phyloP scores from a whole-genome alignment of 169 alveolate species.

The Plasmodium gaboni region DNA sequence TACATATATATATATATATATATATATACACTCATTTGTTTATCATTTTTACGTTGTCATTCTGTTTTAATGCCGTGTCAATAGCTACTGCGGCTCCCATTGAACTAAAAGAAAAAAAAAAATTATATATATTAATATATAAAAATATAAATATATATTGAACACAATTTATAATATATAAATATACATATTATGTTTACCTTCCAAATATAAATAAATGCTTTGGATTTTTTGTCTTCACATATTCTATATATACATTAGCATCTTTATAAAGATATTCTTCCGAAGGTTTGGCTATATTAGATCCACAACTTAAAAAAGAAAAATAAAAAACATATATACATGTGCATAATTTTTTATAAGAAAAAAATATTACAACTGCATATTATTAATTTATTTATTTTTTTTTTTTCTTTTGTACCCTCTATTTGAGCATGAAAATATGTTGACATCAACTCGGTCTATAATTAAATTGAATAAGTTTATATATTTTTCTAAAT shows the following conservation, averaged over 20 bases:
- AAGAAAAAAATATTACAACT: neutral
- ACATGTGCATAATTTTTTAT: neutral
- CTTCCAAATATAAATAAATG: conserved; percentile 50
- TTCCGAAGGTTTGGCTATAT: conserved; percentile 31
- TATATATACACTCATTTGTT: neutral
- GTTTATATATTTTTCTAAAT: conserved; percentile 13
- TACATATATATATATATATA: conserved; percentile 9
- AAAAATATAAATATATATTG: neutral
- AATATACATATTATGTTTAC: neutral
- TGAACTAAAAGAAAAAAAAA: conserved; percentile 3
- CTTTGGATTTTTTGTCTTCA: conserved; percentile 6
- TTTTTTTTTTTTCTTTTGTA: conserved; percentile 1
- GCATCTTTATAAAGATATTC: conserved; percentile 42
- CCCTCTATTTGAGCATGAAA: conserved; percentile 70
- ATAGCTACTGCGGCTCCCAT: conserved; percentile 73
- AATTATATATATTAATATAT: neutral
- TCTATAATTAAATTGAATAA: conserved; percentile 4
- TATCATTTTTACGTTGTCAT: conserved; percentile 5
- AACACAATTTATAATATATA: neutral
- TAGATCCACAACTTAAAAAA: conserved; percentile 25
- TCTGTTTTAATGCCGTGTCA: conserved; percentile 33
- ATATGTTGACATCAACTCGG: conserved; percentile 30
- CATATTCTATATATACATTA: conserved; percentile 15
- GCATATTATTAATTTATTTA: neutral
- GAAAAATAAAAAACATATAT: neutral